phyloP scores from a whole-genome alignment of 2,329 filamentous ascomycete species.

The Cladosporium sp. region DNA sequence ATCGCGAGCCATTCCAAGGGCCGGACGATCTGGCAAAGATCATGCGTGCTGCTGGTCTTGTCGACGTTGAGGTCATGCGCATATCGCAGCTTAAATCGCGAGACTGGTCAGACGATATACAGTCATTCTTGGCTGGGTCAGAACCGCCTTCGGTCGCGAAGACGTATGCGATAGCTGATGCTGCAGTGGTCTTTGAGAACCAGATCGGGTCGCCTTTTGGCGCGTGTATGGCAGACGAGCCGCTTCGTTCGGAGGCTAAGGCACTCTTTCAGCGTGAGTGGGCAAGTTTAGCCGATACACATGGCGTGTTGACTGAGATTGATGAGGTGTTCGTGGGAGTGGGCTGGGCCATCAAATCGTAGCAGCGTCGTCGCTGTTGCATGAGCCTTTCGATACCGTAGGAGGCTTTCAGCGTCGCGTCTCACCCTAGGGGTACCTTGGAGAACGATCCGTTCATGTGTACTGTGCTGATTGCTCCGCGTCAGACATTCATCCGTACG shows the following conservation, averaged over 20 bases:
- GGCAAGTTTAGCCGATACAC: slow-evolving; percentile 37
- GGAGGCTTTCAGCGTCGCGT: background rate
- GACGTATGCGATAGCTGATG: slow-evolving; percentile 19
- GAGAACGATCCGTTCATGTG: too few species aligned
- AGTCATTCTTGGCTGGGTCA: slow-evolving; percentile 16
- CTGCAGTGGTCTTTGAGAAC: slow-evolving; percentile 36
- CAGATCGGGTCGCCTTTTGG: slow-evolving; percentile 30
- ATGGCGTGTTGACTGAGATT: slow-evolving; percentile 41
- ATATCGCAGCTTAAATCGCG: slow-evolving; percentile 36
- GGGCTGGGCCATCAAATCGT: slow-evolving; percentile 15
- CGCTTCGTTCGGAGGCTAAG: slow-evolving; percentile 37
- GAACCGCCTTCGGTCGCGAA: slow-evolving; percentile 4
- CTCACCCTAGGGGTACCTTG: background rate
- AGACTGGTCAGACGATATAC: slow-evolving; percentile 35
- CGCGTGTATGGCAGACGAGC: slow-evolving; percentile 34
- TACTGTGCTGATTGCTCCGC: too few species aligned
- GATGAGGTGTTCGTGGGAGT: slow-evolving; percentile 42
- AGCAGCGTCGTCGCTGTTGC: background rate
- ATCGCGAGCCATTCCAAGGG: slow-evolving; percentile 39
- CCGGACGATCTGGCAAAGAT: slow-evolving; percentile 35
- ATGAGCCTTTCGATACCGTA: background rate
- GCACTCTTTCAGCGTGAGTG: slow-evolving; percentile 37
- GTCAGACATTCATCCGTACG: background rate
- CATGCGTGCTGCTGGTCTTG: slow-evolving; percentile 39
- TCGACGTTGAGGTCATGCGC: slow-evolving; percentile 32